Conservation (phyloP, 2,329 filamentous ascomycete genomes). For the Exophiala xenobiotica region DNA sequence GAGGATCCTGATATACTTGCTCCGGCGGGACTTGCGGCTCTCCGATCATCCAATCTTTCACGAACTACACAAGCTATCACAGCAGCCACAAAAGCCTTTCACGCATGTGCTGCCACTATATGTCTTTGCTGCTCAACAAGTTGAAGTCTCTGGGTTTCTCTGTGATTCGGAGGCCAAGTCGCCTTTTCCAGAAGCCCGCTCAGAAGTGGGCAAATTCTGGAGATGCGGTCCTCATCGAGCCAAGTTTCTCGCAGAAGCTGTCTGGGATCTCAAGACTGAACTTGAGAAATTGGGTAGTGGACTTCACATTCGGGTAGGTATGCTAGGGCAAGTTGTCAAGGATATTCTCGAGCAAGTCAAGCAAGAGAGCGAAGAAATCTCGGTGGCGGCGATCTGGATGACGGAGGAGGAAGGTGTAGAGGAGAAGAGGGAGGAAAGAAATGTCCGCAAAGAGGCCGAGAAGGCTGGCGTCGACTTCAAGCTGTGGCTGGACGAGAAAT, state of each 20-base stretch:
- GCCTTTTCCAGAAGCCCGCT: constrained; percentile 69
- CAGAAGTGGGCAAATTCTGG: constrained; percentile 66
- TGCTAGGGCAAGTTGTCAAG: constrained; percentile 57
- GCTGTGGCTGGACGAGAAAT: constrained; percentile 73
- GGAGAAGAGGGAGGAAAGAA: constrained; percentile 64
- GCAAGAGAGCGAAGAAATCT: constrained; percentile 37
- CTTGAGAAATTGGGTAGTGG: constrained; percentile 61
- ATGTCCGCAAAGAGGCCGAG: constrained; percentile 55
- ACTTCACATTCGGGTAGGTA: constrained; percentile 64
- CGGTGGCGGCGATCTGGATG: constrained; percentile 71
- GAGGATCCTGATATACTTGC: constrained; percentile 65
- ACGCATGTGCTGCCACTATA: constrained; percentile 72
- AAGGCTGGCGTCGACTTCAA: constrained; percentile 59
- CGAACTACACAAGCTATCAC: constrained; percentile 49
- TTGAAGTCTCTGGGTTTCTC: constrained; percentile 76
- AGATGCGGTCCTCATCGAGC: constrained; percentile 70
- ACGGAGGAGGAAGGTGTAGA: constrained; percentile 68
- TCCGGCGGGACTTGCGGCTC: constrained; percentile 71
- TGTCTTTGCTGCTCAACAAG: constrained; percentile 66
- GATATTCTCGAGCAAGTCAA: constrained; percentile 55
- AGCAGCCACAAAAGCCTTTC: constrained; percentile 45
- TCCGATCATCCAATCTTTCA: constrained; percentile 74
- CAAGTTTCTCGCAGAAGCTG: constrained; percentile 69
- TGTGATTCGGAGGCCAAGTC: constrained; percentile 45
- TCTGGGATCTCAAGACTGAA: constrained; percentile 68